Evolutionary conservation across 1,284 basidiomycete species (phyloP), one percentile per base, ranked within the genome.

Genomic region (Macrocystidia cucumis): DNA sequence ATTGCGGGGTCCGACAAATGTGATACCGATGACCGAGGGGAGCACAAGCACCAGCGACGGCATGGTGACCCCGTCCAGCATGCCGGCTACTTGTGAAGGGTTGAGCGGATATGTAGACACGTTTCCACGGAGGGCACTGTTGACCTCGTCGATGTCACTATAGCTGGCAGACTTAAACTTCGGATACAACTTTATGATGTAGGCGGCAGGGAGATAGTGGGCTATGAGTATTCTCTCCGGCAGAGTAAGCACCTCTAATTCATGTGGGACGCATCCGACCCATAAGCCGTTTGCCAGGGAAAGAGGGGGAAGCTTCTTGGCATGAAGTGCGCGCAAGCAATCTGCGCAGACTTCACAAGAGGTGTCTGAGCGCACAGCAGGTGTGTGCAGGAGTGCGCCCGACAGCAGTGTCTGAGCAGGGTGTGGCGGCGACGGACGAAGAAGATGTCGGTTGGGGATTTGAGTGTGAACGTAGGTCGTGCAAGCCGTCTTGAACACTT

Each of bases 21-120:
- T 59, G 3, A 66, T 42, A 0, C 54, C 45, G 9, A 65, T 47
- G 1, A 56, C 38, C 1, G 52, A 47, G 0, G 59, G 41, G 3
- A 66, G 44, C 1, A 63, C 42, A 1, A 11, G 14, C 0, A 48
- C 45, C 1, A 35, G 48, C 4, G 43, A 48, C 9, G 62, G 63
- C 53, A 66, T 50, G 2, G 58, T 23, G 4, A 49, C 35, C 0
- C 59, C 58, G 4, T 46, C 38, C 0, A 60, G 3, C 55, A 66
- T 62, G 3, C 32, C 17, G 0, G 39, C 37, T 1, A 63, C 46
- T 0, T 43, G 50, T 0, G 40, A 21, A 1, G 34, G 33, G 33
- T 59, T 50, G 1, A 57, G 42, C 1, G 41, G 29, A 36, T 54
- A 63, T 6, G 52, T 53, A 9, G 40, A 56, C 1, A 65, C 55